Base-by-base conservation (phyloP, 2,329 filamentous ascomycete species). In the Aspergillus felis region DNA sequence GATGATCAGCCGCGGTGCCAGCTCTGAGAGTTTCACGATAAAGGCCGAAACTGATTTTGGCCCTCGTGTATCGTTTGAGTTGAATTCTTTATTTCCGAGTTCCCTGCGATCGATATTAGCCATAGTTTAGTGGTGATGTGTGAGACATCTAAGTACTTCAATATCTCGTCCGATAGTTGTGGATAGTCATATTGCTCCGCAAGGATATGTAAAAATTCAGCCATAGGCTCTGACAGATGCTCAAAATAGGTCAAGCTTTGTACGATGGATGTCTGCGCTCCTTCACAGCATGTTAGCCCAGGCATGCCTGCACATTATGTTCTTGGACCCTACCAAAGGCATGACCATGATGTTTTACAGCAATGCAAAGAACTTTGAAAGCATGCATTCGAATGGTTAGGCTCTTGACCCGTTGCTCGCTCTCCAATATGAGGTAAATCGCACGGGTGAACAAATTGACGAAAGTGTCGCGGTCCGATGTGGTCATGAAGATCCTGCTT, bases 171-270 rank as follows among this genome's bases (percentile, higher is more conserved):
- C 4, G 92, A 89, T 8, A 99, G 82, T 69, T 99, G 94, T 17
- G 92, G 90, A 71, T 97, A 96, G 76, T 99, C 94, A 77, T 97
- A 99, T 78, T 97, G 93, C 72, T 97, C 92, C 1, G 92, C 88
- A 27, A 99, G 81, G 68, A 97, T 99, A 67, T 97, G 91, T 4
- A 99, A 79, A 67, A 99, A 96, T 73, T 99, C 95, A 32, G 94
- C 94, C 94, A 99, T 99, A 1, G 94, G 94, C 70, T 99, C 94
- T 0, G 94, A 93, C n/a, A 99, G 79, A 74, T 99, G 94, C 76
- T 99, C 94, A 68, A 97, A 99, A 73, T 99, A 99, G 4, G 94
- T 96, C 64, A 99, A 78, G 71, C 94, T 97, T 74, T 99, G 94
- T 55, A 97, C 92, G 68, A 99, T 96, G 49, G 92, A 96, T 50